These are phyloP conservation scores for Clavispora carvajalis DNA, from an alignment of 805 yeast species.

Conservation along the genomic window DNA sequence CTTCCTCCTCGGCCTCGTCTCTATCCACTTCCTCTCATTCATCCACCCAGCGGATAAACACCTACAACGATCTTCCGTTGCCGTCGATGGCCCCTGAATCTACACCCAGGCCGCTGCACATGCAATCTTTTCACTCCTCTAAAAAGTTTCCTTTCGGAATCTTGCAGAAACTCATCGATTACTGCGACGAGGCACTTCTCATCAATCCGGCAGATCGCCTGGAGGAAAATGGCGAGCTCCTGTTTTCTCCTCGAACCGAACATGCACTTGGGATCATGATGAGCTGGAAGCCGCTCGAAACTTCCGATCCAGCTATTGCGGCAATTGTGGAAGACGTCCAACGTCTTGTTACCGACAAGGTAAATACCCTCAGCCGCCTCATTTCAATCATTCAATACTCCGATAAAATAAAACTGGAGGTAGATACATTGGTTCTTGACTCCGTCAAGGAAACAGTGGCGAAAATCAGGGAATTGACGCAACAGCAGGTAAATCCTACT, in stretches of 20 bases:
- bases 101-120: constrained; percentile 10
- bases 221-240: constrained; percentile 30
- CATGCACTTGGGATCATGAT: constrained; percentile 46
- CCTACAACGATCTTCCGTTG: constrained; percentile 57
- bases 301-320: constrained; percentile 62
- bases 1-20: constrained; percentile 13
- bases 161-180: constrained; percentile 50
- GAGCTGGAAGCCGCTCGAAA: constrained; percentile 41
- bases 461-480: constrained; percentile 41
- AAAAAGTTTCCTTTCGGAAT: constrained; percentile 60
- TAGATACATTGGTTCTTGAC: constrained; percentile 60
- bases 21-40: constrained; percentile 16
- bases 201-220: constrained; percentile 65
- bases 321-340: constrained; percentile 65
- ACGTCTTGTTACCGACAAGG: constrained; percentile 52
- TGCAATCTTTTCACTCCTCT: constrained; percentile 27
- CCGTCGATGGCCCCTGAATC: constrained; percentile 24
- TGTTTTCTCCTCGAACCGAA: constrained; percentile 57
- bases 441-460: constrained; percentile 60
- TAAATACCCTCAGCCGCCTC: constrained; percentile 63
- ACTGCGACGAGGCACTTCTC: constrained; percentile 69
- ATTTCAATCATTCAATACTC: constrained; percentile 72
- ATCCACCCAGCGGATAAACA: constrained; percentile 27
- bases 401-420: constrained; percentile 71
- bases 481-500: constrained; percentile 8